These are phyloP conservation scores for Xylariomycetidae sp. DNA, from an alignment of 2,329 filamentous ascomycete species.

Conservation along the genomic window DNA sequence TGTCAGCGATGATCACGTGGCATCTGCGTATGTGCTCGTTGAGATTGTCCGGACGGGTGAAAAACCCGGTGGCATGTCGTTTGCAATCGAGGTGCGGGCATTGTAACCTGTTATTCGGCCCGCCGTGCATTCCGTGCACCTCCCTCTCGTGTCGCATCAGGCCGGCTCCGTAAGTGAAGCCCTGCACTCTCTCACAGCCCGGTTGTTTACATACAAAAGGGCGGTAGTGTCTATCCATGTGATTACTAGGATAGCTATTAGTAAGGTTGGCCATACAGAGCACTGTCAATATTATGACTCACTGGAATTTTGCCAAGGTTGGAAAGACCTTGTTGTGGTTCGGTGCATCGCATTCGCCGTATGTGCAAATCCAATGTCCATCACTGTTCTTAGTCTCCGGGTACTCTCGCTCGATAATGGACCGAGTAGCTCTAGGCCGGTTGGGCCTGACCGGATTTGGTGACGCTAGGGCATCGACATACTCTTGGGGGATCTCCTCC, in stretches of 20 bases:
- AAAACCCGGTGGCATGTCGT: constrained; percentile 80
- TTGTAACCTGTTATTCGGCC: constrained; percentile 80
- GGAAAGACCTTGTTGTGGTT: too few species aligned
- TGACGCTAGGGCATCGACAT: not conserved
- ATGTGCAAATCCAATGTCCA: constrained; percentile 77
- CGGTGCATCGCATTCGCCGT: too few species aligned
- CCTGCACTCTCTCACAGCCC: constrained; percentile 87
- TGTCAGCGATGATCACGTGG: constrained; percentile 51
- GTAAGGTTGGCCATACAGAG: not conserved
- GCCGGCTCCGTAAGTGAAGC: constrained; percentile 92
- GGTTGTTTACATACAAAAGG: constrained; percentile 80
- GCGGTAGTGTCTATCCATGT: constrained; percentile 97
- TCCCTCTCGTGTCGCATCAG: constrained; percentile 87
- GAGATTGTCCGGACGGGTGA: constrained; percentile 89
- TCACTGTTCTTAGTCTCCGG: constrained; percentile 58
- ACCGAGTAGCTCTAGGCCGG: constrained; percentile 31
- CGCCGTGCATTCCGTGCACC: constrained; percentile 86
- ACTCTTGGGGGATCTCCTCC: constrained; percentile 8
- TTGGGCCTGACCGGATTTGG: not conserved
- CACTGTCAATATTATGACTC: constrained; percentile 5
- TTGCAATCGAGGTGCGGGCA: constrained; percentile 88
- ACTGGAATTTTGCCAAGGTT: constrained; percentile 57
- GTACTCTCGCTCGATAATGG: constrained; percentile 56
- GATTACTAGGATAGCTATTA: constrained; percentile 60
- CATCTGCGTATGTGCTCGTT: constrained; percentile 89